phyloP scores from a whole-genome alignment of 2,329 filamentous ascomycete species.

The Fusarium pininemorale region DNA sequence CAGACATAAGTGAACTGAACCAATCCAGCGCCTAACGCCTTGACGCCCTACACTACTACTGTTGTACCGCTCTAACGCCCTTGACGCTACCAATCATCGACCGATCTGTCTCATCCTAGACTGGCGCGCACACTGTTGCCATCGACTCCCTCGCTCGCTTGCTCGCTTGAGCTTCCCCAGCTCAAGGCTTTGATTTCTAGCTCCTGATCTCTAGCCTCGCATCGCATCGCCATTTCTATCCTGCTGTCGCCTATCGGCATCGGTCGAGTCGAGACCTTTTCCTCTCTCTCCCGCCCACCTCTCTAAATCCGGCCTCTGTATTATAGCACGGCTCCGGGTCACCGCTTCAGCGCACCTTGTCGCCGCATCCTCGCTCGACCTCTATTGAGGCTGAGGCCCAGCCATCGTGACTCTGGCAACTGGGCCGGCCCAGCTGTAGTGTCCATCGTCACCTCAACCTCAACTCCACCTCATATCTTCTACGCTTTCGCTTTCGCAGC shows the following conservation, averaged over 20 bases:
- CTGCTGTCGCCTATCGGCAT: constrained; percentile 23
- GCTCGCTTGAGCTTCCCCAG: constrained; percentile 28
- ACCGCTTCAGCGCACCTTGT: constrained; percentile 27
- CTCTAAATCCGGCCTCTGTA: constrained; percentile 9
- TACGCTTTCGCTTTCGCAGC: constrained; percentile 1
- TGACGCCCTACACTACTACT: constrained; percentile 30
- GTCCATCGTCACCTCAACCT: constrained; percentile 26
- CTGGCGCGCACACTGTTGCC: constrained; percentile 35
- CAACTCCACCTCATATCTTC: constrained; percentile 8
- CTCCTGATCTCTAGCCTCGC: constrained; percentile 30
- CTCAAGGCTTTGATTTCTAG: constrained; percentile 28
- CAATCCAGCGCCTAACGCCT: constrained; percentile 36
- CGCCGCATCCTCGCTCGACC: constrained; percentile 19
- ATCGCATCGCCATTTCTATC: constrained; percentile 14
- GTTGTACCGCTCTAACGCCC: constrained; percentile 28
- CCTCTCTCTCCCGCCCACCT: background rate
- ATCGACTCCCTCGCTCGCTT: constrained; percentile 32
- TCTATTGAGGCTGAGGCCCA: constrained; percentile 33
- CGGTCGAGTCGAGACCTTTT: constrained; percentile 8
- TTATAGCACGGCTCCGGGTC: constrained; percentile 17
- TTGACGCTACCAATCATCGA: constrained; percentile 45
- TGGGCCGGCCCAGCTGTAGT: constrained; percentile 43
- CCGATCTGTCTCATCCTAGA: constrained; percentile 36
- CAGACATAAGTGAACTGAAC: constrained; percentile 1
- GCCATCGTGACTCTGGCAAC: constrained; percentile 41